Percentiles rank a stretch among this genome's conserved stretches.
phyloP scores from a whole-genome alignment of 345 rosid genomes.

The Eucalyptus tenuipes region DNA sequence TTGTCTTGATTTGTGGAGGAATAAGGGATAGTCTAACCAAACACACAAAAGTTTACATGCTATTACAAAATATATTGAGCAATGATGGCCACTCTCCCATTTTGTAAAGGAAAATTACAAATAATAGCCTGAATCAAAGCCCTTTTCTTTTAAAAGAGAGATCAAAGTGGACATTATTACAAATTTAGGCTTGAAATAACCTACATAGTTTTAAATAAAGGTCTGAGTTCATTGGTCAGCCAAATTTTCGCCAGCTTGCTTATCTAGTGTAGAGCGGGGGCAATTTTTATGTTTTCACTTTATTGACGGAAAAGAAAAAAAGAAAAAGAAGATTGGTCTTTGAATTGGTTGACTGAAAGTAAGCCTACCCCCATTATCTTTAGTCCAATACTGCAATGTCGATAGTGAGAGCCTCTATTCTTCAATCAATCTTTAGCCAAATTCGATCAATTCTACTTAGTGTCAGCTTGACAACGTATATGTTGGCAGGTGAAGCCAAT shows the following conservation, averaged over 20 bases:
- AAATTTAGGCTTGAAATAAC: neutral
- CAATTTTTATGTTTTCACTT: too few species aligned
- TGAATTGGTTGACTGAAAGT: neutral
- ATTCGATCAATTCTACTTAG: neutral
- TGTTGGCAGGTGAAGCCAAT: neutral
- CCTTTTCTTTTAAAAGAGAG: neutral
- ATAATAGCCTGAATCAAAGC: neutral
- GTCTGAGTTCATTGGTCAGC: neutral
- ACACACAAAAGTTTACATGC: neutral
- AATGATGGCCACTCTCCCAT: neutral
- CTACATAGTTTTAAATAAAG: neutral
- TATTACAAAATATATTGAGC: neutral
- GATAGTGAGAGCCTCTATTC: neutral
- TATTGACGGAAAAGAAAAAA: too few species aligned
- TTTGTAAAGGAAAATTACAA: neutral
- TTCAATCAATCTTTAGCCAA: neutral
- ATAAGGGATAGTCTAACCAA: neutral
- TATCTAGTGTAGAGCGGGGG: rapidly evolving
- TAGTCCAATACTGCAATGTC: neutral
- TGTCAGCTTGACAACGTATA: neutral
- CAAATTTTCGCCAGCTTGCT: neutral
- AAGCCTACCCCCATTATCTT: neutral
- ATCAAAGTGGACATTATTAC: neutral
- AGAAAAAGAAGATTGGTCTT: neutral
- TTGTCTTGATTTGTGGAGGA: neutral